phyloP scores from a whole-genome alignment of 1,284 basidiomycete genomes.

The Malassezia slooffiae region DNA sequence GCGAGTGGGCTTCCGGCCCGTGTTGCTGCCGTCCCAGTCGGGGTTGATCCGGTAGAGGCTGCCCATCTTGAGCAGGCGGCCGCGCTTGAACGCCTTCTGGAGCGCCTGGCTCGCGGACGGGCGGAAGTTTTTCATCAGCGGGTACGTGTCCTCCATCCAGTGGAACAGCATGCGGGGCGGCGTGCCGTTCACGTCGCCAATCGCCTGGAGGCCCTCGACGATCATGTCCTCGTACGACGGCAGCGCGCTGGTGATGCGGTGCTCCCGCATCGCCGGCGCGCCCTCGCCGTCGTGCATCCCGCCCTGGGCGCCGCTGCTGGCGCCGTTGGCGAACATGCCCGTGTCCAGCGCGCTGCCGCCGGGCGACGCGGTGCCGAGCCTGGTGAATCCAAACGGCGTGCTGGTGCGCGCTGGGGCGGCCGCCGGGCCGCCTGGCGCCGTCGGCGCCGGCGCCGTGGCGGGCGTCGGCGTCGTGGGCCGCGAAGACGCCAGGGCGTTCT shows the following conservation, averaged over 20 bases:
- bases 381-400: not conserved
- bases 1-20: constrained; percentile 27
- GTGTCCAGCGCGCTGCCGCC: not conserved
- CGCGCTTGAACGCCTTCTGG: constrained; percentile 41
- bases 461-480: not conserved
- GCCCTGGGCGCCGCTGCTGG: constrained; percentile 1
- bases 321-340: not conserved
- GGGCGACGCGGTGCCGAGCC: not conserved
- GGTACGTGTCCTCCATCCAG: constrained; percentile 40
- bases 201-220: constrained; percentile 29
- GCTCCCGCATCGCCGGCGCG: not conserved
- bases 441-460: not conserved
- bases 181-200: constrained; percentile 22
- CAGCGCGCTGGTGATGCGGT: constrained; percentile 23
- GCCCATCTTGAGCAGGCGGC: constrained; percentile 38
- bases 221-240: constrained; percentile 43
- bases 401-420: too few relatives aligned
- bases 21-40: constrained; percentile 29
- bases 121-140: constrained; percentile 41
- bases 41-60: constrained; percentile 40
- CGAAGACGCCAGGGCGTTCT: not conserved
- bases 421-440: not conserved
- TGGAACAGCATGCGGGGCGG: constrained; percentile 34
- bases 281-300: not conserved
- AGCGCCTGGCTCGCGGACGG: constrained; percentile 42